These are phyloP conservation scores for Torulaspora maleeae DNA, from an alignment of 805 yeast species.

Conservation along the genomic window DNA sequence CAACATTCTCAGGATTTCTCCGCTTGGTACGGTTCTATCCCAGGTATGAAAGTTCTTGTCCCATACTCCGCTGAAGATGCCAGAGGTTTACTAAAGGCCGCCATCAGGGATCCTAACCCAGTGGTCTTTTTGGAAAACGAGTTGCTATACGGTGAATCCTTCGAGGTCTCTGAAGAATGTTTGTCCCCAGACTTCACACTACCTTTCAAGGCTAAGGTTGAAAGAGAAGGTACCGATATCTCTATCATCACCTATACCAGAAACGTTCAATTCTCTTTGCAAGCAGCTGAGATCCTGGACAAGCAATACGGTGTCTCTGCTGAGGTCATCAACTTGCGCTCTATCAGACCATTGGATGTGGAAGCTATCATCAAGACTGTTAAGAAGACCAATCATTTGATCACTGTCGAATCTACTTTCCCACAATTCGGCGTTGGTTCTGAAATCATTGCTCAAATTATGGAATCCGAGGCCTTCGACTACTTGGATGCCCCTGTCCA, in stretches of 20 bases:
- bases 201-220: slow-evolving; percentile 93
- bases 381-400: slow-evolving; percentile 94
- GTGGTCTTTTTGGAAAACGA: slow-evolving; percentile 95
- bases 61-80: slow-evolving; percentile 96
- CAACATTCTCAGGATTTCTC: slow-evolving; percentile 98
- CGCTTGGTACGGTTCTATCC: slow-evolving; percentile 97
- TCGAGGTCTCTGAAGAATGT: slow-evolving; percentile 86
- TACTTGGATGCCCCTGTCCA: slow-evolving; percentile 97
- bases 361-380: slow-evolving; percentile 80
- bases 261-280: slow-evolving; percentile 77
- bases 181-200: slow-evolving; percentile 81
- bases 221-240: slow-evolving; percentile 86
- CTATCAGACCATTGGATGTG: slow-evolving; percentile 93
- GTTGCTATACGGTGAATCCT: slow-evolving; percentile 85
- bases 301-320: slow-evolving; percentile 82
- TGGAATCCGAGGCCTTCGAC: slow-evolving; percentile 98
- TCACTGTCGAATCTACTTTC: slow-evolving; percentile 96
- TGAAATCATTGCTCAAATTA: slow-evolving; percentile 93
- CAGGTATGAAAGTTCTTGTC: slow-evolving; percentile 94
- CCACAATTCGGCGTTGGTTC: slow-evolving; percentile 99
- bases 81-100: slow-evolving; percentile 92
- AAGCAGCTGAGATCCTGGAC: slow-evolving; percentile 85
- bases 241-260: slow-evolving; percentile 89
- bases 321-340: slow-evolving; percentile 92
- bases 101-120: slow-evolving; percentile 98